A percentile compares a stretch with the other conserved stretches of the same genome.
phyloP scores from a whole-genome alignment of 139 green algal genomes.

The Gonium pectorale region DNA sequence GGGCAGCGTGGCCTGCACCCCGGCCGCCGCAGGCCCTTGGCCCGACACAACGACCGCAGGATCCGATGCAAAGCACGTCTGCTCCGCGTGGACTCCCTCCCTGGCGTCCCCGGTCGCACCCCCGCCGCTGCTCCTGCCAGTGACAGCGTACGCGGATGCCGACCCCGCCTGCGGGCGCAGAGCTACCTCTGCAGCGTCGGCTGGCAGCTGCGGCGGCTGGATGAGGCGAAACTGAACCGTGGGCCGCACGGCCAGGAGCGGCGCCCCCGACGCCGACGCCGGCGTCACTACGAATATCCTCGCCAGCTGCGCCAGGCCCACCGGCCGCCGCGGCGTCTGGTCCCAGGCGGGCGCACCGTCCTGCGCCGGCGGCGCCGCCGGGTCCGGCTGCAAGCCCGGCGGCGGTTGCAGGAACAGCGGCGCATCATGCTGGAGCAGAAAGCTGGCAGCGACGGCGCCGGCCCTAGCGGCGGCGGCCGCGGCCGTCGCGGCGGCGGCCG shows the following conservation, averaged over 20 bases:
- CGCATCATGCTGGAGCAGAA: conserved; percentile 37
- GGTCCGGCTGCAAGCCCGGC: neutral
- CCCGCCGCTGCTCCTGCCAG: no score
- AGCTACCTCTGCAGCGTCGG: conserved; percentile 9
- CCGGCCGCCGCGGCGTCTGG: conserved; percentile 1
- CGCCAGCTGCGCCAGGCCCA: neutral
- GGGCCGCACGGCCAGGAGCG: conserved; percentile 25
- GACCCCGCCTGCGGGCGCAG: neutral
- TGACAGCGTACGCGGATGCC: neutral
- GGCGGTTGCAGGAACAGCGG: conserved; percentile 32
- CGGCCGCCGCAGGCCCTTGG: neutral
- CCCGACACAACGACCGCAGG: no score
- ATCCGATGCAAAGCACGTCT: no score
- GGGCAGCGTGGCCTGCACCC: conserved; percentile 10
- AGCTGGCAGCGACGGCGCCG: neutral
- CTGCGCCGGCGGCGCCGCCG: neutral
- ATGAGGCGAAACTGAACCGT: conserved; percentile 14
- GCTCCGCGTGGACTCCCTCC: no score
- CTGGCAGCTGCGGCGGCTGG: neutral
- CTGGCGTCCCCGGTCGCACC: no score
- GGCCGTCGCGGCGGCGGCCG: neutral
- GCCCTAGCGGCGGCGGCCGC: neutral
- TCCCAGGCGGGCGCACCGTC: conserved; percentile 34
- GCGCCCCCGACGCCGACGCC: conserved; percentile 8
- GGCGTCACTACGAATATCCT: conserved; percentile 26